A percentile compares a stretch with the other conserved stretches of the same genome.
Conservation (phyloP, 2,329 filamentous ascomycete genomes). For the Diatrype stigma region DNA sequence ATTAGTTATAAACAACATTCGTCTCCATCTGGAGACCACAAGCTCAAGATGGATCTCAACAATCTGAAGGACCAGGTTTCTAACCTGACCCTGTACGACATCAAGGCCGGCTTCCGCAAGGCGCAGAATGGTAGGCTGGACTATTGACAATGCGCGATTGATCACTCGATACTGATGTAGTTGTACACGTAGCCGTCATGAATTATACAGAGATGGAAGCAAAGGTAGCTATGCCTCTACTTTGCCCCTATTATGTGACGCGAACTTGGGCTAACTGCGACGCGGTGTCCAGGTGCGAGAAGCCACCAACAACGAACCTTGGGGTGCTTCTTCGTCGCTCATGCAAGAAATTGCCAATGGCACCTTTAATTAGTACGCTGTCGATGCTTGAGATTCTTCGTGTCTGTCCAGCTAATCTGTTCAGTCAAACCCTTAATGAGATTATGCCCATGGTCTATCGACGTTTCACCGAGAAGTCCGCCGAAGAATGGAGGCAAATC, state of each 20-base stretch:
- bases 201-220: conserved; percentile 94
- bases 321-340: conserved; percentile 76
- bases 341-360: conserved; percentile 99
- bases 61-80: conserved; percentile 81
- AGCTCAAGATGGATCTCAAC: conserved; percentile 72
- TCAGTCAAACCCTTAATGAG: conserved; percentile 90
- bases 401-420: conserved; percentile 4
- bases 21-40: conserved; percentile 7
- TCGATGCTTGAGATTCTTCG: not conserved
- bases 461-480: conserved; percentile 95
- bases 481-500: conserved; percentile 98
- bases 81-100: conserved; percentile 89
- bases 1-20: conserved; percentile 1
- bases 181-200: conserved; percentile 73
- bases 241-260: conserved; percentile 2
- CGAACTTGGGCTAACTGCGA: conserved; percentile 3
- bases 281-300: conserved; percentile 69
- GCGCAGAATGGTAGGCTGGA: conserved; percentile 81
- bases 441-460: conserved; percentile 99
- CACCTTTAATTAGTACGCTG: conserved; percentile 90
- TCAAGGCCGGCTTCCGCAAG: conserved; percentile 92
- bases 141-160: conserved; percentile 14
- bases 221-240: conserved; percentile 40
- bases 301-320: conserved; percentile 98
- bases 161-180: conserved; percentile 12